Percentiles rank a stretch among this genome's conserved stretches.
Evolutionary conservation across 2,329 filamentous ascomycete genomes (phyloP).

Genomic region (Aspergillus thermomutatus): DNA sequence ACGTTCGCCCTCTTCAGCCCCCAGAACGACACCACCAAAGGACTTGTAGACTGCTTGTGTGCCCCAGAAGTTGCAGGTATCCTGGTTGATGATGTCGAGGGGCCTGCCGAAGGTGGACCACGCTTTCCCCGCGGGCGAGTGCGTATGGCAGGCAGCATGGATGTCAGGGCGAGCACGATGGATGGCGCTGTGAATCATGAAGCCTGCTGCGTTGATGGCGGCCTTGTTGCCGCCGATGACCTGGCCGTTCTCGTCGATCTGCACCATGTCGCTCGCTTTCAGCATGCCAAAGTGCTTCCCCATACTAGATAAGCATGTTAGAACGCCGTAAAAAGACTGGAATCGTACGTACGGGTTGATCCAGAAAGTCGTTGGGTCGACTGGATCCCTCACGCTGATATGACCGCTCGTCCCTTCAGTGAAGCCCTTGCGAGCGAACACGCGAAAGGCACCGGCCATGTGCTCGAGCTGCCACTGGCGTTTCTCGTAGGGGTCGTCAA

Average conservation of each 20-base stretch:
- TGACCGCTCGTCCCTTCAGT: conserved; percentile 42
- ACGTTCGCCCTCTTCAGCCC: conserved; percentile 42
- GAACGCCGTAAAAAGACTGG: too few relatives aligned
- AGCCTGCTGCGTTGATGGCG: conserved; percentile 43
- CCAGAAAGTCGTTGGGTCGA: conserved; percentile 14
- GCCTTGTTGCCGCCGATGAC: conserved; percentile 39
- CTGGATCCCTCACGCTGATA: conserved; percentile 41
- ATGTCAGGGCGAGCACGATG: conserved; percentile 45
- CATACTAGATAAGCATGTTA: too few relatives aligned
- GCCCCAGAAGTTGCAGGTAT: conserved; percentile 24
- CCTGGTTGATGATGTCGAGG: conserved; percentile 46
- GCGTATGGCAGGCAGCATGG: conserved; percentile 44
- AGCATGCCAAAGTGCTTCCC: conserved; percentile 43
- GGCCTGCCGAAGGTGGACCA: conserved; percentile 42
- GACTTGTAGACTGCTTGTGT: conserved; percentile 35
- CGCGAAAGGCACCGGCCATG: conserved; percentile 44
- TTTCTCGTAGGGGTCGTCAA: conserved; percentile 19
- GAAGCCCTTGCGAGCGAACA: conserved; percentile 42
- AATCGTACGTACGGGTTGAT: conserved; percentile 24
- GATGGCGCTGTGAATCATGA: conserved; percentile 48
- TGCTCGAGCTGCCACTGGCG: conserved; percentile 43
- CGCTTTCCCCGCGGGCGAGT: conserved; percentile 44
- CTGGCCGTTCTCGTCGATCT: conserved; percentile 42
- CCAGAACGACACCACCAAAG: conserved; percentile 48
- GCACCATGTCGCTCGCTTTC: conserved; percentile 46